Base-by-base conservation (phyloP, 352 stramenopile species). In the Phytopythium aichiense region DNA sequence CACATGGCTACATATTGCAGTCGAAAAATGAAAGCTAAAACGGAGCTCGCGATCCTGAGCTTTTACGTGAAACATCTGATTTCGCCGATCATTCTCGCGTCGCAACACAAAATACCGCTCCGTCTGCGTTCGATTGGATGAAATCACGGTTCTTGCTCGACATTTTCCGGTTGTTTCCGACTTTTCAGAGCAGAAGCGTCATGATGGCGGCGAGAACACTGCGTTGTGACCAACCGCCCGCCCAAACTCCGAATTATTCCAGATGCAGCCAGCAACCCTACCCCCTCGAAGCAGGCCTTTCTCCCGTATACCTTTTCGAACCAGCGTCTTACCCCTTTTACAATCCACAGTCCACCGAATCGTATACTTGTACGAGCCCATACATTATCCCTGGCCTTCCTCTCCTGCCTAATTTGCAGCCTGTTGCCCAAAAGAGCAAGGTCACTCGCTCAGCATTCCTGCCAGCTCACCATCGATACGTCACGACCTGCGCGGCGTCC, bases 51-150 rank as follows among this genome's bases (percentile, higher is more conserved):
- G 12, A 22, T 45, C 13, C 48, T n/a, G 23, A 54, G n/a, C 2
- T 55, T 55, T 55, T 18, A 55, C 22, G 28, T 28, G 16, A 40
- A 55, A 55, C 28, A 40, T 38, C 49, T 55, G 48, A 54, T 54
- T 54, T 11, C 18, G 12, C 23, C 23, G 48, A 54, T 54, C 22
- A 23, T 54, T 33, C 48, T 33, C 25, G 48, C 42, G 40, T 45
- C 16, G 11, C 40, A 45, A 0, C 16, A 11, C 20, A 45, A 49
- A 49, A 15, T 25, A 25, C 12, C 2, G 42, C 42, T 49, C 4
- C 28, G 42, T 49, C 42, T 28, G 42, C n/a, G 15, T 9, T 0
- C 25, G 42, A 49, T 49, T 49, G 42, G 42, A 20, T 49, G 8
- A 15, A 49, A 51, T n/a, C 15, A 6, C 11, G 5, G 11, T 45